phyloP scores from a whole-genome alignment of 192 early-diverging fungal species.

The Spizellomyces punctatus region DNA sequence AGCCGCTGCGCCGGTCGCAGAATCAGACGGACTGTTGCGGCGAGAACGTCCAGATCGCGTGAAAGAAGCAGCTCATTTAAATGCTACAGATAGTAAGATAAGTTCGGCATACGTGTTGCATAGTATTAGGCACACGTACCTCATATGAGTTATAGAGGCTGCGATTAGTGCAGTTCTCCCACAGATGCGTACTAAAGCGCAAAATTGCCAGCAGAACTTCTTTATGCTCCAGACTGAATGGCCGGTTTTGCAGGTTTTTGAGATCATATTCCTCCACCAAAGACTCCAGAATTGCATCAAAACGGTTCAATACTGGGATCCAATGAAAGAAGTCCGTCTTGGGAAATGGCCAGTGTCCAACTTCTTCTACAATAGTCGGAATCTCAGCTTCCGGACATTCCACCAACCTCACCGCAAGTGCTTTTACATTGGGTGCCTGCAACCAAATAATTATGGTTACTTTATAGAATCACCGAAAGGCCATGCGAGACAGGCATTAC shows the following conservation, averaged over 20 bases:
- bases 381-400: slow-evolving; percentile 59
- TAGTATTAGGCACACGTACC: slow-evolving; percentile 53
- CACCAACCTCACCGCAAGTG: slow-evolving; percentile 52
- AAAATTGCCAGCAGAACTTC: slow-evolving; percentile 66
- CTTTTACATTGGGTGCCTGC: slow-evolving; percentile 60
- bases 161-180: slow-evolving; percentile 95
- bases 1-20: slow-evolving; percentile 89
- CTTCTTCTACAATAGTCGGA: slow-evolving; percentile 48
- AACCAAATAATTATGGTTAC: slow-evolving; percentile 10
- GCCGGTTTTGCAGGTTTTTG: slow-evolving; percentile 34
- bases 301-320: slow-evolving; percentile 91
- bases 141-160: slow-evolving; percentile 92
- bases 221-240: slow-evolving; percentile 61
- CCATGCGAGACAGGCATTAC: slow-evolving; percentile 40
- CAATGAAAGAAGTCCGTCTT: slow-evolving; percentile 96
- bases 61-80: slow-evolving; percentile 79
- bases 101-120: not conserved
- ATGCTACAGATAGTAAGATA: slow-evolving; percentile 57
- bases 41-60: slow-evolving; percentile 78
- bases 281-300: slow-evolving; percentile 79
- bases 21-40: slow-evolving; percentile 76
- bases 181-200: slow-evolving; percentile 74
- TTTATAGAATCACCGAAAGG: not conserved
- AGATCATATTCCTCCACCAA: slow-evolving; percentile 24
- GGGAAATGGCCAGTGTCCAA: slow-evolving; percentile 74